Percentiles rank a stretch among this genome's conserved stretches.
phyloP scores from a whole-genome alignment of 345 rosid genomes.

The Moricandia arvensis region DNA sequence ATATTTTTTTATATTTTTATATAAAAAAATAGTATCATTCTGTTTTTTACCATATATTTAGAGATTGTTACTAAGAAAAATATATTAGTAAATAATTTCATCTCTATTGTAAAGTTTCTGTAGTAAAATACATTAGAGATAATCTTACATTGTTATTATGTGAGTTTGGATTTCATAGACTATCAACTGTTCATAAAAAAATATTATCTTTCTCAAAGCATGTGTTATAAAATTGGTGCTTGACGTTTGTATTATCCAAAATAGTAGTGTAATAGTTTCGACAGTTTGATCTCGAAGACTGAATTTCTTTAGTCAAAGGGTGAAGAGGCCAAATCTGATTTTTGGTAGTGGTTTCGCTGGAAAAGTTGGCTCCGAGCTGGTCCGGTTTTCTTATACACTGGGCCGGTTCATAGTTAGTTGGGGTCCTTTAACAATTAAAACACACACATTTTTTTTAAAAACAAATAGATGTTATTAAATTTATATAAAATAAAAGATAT shows the following conservation, averaged over 20 bases:
- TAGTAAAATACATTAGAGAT: no score
- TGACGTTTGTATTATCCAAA: background rate
- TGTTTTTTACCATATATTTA: no score
- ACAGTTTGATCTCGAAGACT: background rate
- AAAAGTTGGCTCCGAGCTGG: background rate
- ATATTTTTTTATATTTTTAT: no score
- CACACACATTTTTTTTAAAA: no score
- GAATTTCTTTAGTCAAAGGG: background rate
- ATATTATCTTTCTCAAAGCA: background rate
- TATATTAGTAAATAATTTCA: no score
- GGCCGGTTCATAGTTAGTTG: no score
- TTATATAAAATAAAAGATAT: no score
- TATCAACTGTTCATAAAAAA: background rate
- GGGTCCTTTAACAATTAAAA: no score
- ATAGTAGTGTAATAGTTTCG: background rate
- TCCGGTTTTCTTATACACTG: background rate
- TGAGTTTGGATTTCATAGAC: background rate
- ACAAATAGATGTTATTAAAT: no score
- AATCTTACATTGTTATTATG: background rate
- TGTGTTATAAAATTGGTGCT: background rate
- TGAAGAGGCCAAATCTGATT: background rate
- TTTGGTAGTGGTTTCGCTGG: background rate
- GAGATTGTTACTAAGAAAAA: no score
- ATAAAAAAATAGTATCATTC: no score
- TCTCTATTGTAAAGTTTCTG: no score